A percentile compares a stretch with the other conserved stretches of the same genome.
These are phyloP conservation scores for Leccinum colubrinum DNA, from an alignment of 1,284 basidiomycete genomes.

Conservation along the genomic window DNA sequence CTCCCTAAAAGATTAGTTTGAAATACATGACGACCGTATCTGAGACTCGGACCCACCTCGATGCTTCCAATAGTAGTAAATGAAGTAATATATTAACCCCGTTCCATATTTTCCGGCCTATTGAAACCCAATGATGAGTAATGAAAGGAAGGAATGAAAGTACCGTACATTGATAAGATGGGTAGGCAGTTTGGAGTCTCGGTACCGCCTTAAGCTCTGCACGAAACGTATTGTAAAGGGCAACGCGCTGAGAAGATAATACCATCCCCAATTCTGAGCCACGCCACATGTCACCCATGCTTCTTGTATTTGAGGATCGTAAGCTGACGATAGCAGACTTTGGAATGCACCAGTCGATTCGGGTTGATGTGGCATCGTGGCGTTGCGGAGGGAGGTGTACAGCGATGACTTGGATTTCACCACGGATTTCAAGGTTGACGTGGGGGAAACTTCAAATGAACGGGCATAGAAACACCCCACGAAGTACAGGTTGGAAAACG, in stretches of 20 bases:
- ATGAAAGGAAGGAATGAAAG: constrained; percentile 2
- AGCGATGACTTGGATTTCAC: neutral
- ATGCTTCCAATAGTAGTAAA: constrained; percentile 75
- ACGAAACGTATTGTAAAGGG: constrained; percentile 76
- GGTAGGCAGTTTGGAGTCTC: constrained; percentile 69
- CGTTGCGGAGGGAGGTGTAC: neutral
- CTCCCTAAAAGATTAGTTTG: neutral
- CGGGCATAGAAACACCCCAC: constrained; percentile 68
- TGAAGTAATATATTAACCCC: constrained; percentile 62
- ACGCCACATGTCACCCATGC: constrained; percentile 23
- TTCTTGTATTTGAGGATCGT: constrained; percentile 17
- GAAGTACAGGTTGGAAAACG: constrained; percentile 70
- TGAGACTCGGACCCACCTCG: constrained; percentile 45
- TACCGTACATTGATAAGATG: constrained; percentile 83
- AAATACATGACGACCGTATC: neutral
- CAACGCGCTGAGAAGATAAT: constrained; percentile 53
- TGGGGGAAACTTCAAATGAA: constrained; percentile 4
- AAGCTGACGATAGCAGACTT: constrained; percentile 5
- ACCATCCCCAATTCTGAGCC: constrained; percentile 49
- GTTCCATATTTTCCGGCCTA: constrained; percentile 80
- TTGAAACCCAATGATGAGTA: constrained; percentile 1
- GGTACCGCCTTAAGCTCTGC: constrained; percentile 86
- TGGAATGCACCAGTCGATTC: neutral
- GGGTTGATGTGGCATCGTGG: neutral
- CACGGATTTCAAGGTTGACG: neutral